phyloP scores from a whole-genome alignment of 208 protist genomes.

The Endotrypanum monterogeii region DNA sequence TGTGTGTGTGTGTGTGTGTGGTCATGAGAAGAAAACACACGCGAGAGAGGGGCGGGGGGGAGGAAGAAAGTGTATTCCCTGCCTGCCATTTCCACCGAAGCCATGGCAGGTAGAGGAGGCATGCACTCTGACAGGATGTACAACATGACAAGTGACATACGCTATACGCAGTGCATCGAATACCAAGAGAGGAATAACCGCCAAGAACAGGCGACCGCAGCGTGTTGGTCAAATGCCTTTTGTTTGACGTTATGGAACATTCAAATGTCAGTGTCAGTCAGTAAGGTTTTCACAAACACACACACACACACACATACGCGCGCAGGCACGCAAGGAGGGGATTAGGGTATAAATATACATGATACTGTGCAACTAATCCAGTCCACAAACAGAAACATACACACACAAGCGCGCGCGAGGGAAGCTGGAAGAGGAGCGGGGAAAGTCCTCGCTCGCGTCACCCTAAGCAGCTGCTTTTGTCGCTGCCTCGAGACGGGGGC shows the following conservation, averaged over 20 bases:
- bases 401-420: neutral
- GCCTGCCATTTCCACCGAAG: neutral
- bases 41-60: neutral
- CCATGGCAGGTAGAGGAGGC: neutral
- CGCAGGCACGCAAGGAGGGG: too few species aligned
- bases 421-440: too few species aligned
- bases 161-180: neutral
- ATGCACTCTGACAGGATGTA: neutral
- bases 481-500: constrained; percentile 4
- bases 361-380: neutral
- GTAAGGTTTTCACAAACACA: neutral
- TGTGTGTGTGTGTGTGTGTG: neutral
- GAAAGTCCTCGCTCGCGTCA: neutral
- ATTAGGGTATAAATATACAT: neutral
- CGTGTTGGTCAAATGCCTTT: neutral
- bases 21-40: neutral
- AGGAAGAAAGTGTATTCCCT: too few species aligned
- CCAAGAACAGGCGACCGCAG: neutral
- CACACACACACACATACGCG: neutral
- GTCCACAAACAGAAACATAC: neutral
- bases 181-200: neutral
- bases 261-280: neutral
- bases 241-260: neutral
- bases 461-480: neutral
- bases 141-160: neutral